Base-by-base conservation (phyloP, 805 yeast genomes). In the Brettanomyces nanus region DNA sequence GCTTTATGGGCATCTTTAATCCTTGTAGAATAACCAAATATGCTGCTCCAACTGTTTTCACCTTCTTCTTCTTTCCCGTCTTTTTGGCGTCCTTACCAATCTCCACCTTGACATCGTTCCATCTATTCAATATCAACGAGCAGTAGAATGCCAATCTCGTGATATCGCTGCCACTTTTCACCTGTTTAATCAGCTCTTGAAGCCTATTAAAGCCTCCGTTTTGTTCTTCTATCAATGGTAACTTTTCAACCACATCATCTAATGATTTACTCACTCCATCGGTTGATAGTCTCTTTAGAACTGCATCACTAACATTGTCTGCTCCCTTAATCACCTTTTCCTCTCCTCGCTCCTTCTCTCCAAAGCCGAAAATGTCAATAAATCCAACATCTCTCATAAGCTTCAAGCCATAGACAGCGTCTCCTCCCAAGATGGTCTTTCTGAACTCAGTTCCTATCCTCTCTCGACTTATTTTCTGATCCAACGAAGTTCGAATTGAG, bases 381-480 rank as follows among this genome's bases (percentile, higher is more conserved):
- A 87, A 63, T 1, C 67, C 66, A 11, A 77, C 74, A 28, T 68
- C 62, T 34, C 69, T 69, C 28, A 89, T 65, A 42, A 83, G 56
- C 18, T 66, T 57, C 40, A 87, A 58, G 0, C 92, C 95, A 43
- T 73, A 68, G 0, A 67, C 57, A 0, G 89, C 84, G 48, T 79
- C 68, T 6, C 62, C 52, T 5, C 87, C 75, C n/a, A 59, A 58
- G n/a, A 90, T 62, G 28, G 81, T 81, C 57, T 92, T 92, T 32
- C 71, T 78, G 35, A 89, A 58, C 53, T 92, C 98, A 5, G 75
- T 77, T 3, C 96, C 97, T 14, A 92, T 77, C 45, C 98, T 69
- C 57, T 92, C 98, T 37, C 92, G 69, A 40, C 95, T 84, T 35
- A 92, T 87, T 51, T 92, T 92, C 21, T 71, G 67, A 15, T 68